Evolutionary conservation across 2,329 filamentous ascomycete genomes (phyloP).

Genomic region (Ceratocystis destructans): DNA sequence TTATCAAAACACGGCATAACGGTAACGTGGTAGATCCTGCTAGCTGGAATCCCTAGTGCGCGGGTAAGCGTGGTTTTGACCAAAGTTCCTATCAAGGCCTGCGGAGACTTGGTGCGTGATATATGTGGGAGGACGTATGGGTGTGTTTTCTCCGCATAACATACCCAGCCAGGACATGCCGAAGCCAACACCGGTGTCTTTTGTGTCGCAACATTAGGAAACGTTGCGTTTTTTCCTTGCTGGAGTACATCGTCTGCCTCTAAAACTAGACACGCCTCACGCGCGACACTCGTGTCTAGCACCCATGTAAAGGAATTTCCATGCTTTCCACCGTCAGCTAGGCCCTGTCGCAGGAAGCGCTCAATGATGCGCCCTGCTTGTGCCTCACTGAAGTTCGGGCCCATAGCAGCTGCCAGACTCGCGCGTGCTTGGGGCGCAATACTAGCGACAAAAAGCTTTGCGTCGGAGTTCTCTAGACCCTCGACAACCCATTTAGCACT

Average conservation of each 20-base stretch:
- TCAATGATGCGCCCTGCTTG: slow-evolving; percentile 73
- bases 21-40: slow-evolving; percentile 83
- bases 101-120: slow-evolving; percentile 82
- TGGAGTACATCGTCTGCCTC: slow-evolving; percentile 56
- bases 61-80: slow-evolving; percentile 74
- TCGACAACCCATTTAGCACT: slow-evolving; percentile 29
- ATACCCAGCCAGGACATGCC: slow-evolving; percentile 94
- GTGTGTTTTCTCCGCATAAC: slow-evolving; percentile 97
- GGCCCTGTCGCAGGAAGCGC: slow-evolving; percentile 54
- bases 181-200: slow-evolving; percentile 60
- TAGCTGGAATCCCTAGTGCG: slow-evolving; percentile 55
- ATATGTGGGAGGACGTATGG: slow-evolving; percentile 84
- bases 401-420: slow-evolving; percentile 73
- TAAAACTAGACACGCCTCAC: slow-evolving; percentile 70
- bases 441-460: slow-evolving; percentile 77
- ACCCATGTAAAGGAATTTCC: slow-evolving; percentile 77
- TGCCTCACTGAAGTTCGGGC: slow-evolving; percentile 52
- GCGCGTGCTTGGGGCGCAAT: slow-evolving; percentile 85
- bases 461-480: slow-evolving; percentile 44
- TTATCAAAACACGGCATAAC: slow-evolving; percentile 99
- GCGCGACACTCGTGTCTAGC: slow-evolving; percentile 72
- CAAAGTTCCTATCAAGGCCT: slow-evolving; percentile 79
- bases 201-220: slow-evolving; percentile 20
- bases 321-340: slow-evolving; percentile 56
- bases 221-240: slow-evolving; percentile 9